A percentile compares a stretch with the other conserved stretches of the same genome.
These are phyloP conservation scores for Melaleuca alternifolia DNA, from an alignment of 345 rosid species.

Conservation along the genomic window DNA sequence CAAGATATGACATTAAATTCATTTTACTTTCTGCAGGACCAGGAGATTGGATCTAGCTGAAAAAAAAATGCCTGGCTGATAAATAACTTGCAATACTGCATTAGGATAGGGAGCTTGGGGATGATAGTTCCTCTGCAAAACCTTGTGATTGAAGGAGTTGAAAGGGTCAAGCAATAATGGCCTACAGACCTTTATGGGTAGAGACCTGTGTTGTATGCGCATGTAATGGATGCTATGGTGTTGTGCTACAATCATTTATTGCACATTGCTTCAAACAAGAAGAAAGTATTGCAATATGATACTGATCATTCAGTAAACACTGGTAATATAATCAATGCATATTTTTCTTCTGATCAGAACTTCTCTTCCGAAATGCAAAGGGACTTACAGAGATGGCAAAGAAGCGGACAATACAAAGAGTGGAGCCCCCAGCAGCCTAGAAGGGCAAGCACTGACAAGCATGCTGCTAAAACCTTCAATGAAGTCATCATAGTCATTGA, in stretches of 20 bases:
- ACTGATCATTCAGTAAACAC: background rate
- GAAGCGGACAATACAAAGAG: slow-evolving; percentile 63
- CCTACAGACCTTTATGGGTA: background rate
- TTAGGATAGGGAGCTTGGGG: background rate
- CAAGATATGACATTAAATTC: background rate
- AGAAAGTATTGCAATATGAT: background rate
- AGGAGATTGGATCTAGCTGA: background rate
- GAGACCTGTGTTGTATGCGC: background rate
- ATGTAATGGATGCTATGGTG: background rate
- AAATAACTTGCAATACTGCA: background rate
- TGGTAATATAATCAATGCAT: background rate
- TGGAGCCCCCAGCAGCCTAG: slow-evolving; percentile 38
- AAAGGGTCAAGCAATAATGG: background rate
- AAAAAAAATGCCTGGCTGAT: background rate
- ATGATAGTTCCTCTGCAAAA: background rate
- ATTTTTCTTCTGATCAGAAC: background rate
- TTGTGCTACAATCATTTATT: background rate
- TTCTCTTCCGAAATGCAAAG: background rate
- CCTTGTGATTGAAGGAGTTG: background rate
- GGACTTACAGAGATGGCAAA: slow-evolving; percentile 59
- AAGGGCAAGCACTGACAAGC: slow-evolving; percentile 13
- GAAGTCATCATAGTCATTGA: slow-evolving; percentile 44
- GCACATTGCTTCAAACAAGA: background rate
- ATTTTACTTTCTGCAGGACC: background rate
- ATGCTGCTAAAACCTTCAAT: slow-evolving; percentile 31